These are phyloP conservation scores for Solanum habrochaites DNA, from an alignment of 257 asterid species.

Conservation along the genomic window DNA sequence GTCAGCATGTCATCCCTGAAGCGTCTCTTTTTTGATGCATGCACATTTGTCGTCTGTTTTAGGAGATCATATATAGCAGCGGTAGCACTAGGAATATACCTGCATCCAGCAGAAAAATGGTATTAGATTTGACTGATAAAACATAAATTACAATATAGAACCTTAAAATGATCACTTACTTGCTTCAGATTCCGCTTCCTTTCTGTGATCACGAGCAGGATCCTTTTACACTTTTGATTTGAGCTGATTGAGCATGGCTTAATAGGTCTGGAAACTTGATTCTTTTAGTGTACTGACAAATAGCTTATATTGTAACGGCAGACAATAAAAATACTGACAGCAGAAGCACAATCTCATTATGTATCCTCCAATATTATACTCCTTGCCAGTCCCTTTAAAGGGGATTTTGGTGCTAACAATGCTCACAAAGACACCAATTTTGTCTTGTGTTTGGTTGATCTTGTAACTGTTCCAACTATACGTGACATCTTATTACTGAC, in stretches of 20 bases:
- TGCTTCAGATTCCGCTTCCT: conserved; percentile 80
- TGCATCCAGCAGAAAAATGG: conserved; percentile 14
- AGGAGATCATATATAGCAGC: conserved; percentile 57
- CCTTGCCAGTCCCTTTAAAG: conserved; percentile 92
- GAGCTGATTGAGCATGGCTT: conserved; percentile 69
- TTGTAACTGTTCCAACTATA: conserved; percentile 83
- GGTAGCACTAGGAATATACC: conserved; percentile 77
- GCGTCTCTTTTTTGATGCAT: conserved; percentile 55
- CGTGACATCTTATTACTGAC: background rate
- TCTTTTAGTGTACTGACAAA: conserved; percentile 9
- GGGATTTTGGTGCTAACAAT: conserved; percentile 93
- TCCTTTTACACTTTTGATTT: conserved; percentile 75
- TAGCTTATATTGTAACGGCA: background rate
- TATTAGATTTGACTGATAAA: conserved; percentile 1
- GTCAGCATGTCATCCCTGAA: conserved; percentile 38
- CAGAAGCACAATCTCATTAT: conserved; percentile 84
- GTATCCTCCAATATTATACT: conserved; percentile 90
- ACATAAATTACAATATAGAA: conserved; percentile 2
- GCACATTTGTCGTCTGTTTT: conserved; percentile 45
- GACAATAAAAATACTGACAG: conserved; percentile 45
- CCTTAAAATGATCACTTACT: conserved; percentile 28
- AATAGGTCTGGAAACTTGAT: conserved; percentile 47
- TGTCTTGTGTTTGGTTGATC: conserved; percentile 89
- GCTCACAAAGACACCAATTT: conserved; percentile 85
- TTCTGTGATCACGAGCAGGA: conserved; percentile 96